Evolutionary conservation across 208 protist genomes (phyloP), one percentile per base, ranked within the genome.

Genomic region (Acanthamoeba sp.): DNA sequence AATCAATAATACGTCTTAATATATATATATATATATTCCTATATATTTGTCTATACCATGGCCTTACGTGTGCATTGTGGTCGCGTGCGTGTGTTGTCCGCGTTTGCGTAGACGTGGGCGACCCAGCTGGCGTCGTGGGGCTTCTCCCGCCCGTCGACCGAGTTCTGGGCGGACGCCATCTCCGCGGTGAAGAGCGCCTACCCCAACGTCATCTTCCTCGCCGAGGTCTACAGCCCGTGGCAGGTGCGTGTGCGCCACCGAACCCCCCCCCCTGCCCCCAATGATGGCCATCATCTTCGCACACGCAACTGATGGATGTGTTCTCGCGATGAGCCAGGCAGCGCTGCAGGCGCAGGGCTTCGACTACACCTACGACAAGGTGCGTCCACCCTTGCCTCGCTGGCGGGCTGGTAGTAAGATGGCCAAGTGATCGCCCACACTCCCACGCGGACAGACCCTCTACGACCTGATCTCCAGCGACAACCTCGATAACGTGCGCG

Each of bases 331-430:
- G 45, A 50, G 12, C 45, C 12, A 96, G 50, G 40, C n/a, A 0
- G n/a, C 94, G 18, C 71, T 98, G 22, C 55, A 96, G 59, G 16
- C 87, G n/a, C 59, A 93, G 32, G 97, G 97, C 0, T 98, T 98
- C 80, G 97, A 98, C 24, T 98, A 93, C 85, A 95, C 95, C 34
- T 98, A 98, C 55, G 97, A 98, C 59, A 98, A 98, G 36, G 50
- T 50, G 12, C 45, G 9, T 50, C 45, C 45, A 16, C 45, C 45
- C 4, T 50, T 16, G 12, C n/a, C n/a, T n/a, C n/a, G n/a, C n/a
- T n/a, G n/a, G 45, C 45, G 45, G 45, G 45, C 45, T 50, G 45
- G n/a, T n/a, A n/a, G n/a, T n/a, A n/a, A n/a, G n/a, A n/a, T n/a
- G n/a, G n/a, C n/a, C n/a, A n/a, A n/a, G n/a, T n/a, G n/a, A n/a